Percentiles rank a stretch among this genome's conserved stretches.
phyloP scores from a whole-genome alignment of 495 filamentous ascomycete species.

The Tetracladium marchalianum region DNA sequence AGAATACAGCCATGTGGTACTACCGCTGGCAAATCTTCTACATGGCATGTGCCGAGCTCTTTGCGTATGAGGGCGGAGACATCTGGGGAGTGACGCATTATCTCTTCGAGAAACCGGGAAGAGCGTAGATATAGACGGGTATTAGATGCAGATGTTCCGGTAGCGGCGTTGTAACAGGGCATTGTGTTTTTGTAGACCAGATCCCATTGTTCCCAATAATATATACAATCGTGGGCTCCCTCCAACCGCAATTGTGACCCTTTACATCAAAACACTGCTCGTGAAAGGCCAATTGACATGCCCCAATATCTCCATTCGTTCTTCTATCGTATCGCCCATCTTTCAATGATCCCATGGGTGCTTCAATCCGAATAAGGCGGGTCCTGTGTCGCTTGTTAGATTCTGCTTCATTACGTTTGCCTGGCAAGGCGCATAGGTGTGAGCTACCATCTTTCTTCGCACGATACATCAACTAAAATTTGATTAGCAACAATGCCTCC shows the following conservation, averaged over 20 bases:
- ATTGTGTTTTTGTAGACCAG: no score
- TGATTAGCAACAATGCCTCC: constrained; percentile 3
- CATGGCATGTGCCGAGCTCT: constrained; percentile 57
- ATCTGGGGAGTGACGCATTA: constrained; percentile 55
- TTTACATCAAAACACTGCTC: no score
- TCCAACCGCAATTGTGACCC: no score
- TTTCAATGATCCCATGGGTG: constrained; percentile 97
- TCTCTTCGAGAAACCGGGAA: constrained; percentile 43
- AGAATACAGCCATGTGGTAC: constrained; percentile 45
- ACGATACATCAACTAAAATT: constrained; percentile 77
- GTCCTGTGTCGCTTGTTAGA: constrained; percentile 26
- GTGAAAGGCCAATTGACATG: neutral
- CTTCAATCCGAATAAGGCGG: constrained; percentile 85
- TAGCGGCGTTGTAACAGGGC: no score
- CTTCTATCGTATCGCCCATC: neutral
- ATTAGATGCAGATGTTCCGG: no score
- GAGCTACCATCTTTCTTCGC: constrained; percentile 76
- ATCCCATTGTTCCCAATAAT: no score
- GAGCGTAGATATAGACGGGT: neutral
- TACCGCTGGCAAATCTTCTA: constrained; percentile 62
- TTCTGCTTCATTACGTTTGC: neutral
- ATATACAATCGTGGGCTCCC: no score
- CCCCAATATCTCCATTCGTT: neutral
- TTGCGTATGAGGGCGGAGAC: constrained; percentile 49
- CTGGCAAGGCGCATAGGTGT: neutral